phyloP scores from a whole-genome alignment of 139 green algal species.

The Desmodesmus armatus region DNA sequence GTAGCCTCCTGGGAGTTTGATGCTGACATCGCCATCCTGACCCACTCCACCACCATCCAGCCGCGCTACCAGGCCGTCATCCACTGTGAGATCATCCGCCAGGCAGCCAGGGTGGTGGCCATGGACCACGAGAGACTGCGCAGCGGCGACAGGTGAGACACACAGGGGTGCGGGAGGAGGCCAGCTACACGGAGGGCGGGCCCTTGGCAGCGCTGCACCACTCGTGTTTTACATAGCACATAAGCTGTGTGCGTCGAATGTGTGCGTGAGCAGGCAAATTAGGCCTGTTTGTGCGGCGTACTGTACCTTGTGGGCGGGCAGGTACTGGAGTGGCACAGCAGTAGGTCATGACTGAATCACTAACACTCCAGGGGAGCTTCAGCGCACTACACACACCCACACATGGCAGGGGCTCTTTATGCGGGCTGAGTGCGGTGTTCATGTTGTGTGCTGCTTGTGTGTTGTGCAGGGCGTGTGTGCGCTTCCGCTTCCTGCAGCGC shows the following conservation, averaged over 20 bases:
- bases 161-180: not conserved
- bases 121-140: constrained; percentile 88
- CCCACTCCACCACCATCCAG: constrained; percentile 93
- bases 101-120: constrained; percentile 84
- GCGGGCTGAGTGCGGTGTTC: too few species aligned
- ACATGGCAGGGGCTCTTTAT: too few species aligned
- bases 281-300: too few species aligned
- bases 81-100: constrained; percentile 93
- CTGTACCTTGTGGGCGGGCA: too few species aligned
- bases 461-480: constrained; percentile 78
- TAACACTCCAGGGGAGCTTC: too few species aligned
- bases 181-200: not conserved
- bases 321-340: too few species aligned
- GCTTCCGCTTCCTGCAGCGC: constrained; percentile 91
- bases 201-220: not conserved
- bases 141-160: constrained; percentile 65
- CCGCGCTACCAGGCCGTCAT: constrained; percentile 92
- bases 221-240: too few species aligned
- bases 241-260: too few species aligned
- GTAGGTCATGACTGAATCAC: too few species aligned
- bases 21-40: constrained; percentile 93
- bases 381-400: too few species aligned
- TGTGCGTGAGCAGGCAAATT: too few species aligned
- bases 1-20: constrained; percentile 89
- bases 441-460: too few species aligned